Percentiles rank a stretch among this genome's conserved stretches.
Evolutionary conservation across 257 asterid species (phyloP).

Genomic region (Solanum corneliomulleri): DNA sequence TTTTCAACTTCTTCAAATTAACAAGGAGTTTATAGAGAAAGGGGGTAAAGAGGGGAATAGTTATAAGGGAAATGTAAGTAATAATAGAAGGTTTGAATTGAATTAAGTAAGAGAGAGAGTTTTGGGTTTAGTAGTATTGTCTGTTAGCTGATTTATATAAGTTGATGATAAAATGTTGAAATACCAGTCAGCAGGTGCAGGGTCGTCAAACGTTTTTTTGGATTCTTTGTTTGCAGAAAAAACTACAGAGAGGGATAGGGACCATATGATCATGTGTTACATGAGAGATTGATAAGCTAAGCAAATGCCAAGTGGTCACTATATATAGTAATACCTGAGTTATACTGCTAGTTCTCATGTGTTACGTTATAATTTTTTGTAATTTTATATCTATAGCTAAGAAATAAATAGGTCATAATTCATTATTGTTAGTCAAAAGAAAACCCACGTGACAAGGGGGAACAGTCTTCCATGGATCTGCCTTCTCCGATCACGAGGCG

Average conservation of each 20-base stretch:
- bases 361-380: neutral
- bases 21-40: neutral
- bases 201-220: constrained; percentile 20
- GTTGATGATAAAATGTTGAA: constrained; percentile 27
- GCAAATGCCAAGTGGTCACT: neutral
- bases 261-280: neutral
- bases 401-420: neutral
- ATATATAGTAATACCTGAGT: constrained; percentile 9
- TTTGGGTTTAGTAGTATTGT: constrained; percentile 14
- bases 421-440: constrained; percentile 66
- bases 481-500: constrained; percentile 94
- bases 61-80: constrained; percentile 29
- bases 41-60: constrained; percentile 2
- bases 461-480: constrained; percentile 98
- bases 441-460: constrained; percentile 86
- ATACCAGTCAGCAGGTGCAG: constrained; percentile 38
- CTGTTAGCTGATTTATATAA: constrained; percentile 16
- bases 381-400: neutral
- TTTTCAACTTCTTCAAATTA: neutral
- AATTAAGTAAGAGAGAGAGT: neutral
- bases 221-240: constrained; percentile 3
- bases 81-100: constrained; percentile 39
- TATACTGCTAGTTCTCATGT: neutral
- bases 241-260: neutral
- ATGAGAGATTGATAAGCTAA: neutral